phyloP scores from a whole-genome alignment of 257 asterid species.

The Lavandula angustifolia region DNA sequence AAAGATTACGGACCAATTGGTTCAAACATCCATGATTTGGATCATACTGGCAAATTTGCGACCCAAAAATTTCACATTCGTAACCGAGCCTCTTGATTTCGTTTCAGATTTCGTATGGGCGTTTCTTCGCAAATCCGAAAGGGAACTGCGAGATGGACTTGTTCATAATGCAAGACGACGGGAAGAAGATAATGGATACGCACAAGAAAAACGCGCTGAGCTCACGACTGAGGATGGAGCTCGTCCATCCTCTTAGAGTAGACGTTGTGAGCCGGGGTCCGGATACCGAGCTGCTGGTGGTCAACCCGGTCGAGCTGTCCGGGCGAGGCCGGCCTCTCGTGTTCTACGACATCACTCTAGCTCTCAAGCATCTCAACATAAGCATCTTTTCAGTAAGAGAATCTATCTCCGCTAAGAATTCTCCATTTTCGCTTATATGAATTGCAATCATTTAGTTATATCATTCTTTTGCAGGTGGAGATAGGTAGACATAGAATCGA shows the following conservation, averaged over 20 bases:
- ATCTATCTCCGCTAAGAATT: background rate
- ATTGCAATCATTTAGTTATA: background rate
- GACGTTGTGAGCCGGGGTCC: constrained; percentile 66
- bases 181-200: constrained; percentile 53
- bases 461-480: constrained; percentile 50
- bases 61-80: background rate
- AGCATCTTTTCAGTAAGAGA: constrained; percentile 61
- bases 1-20: no score
- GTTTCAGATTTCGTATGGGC: constrained; percentile 57
- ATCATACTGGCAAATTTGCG: no score
- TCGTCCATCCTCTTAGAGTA: constrained; percentile 58
- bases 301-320: constrained; percentile 75
- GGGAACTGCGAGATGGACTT: constrained; percentile 63
- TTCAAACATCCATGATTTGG: no score
- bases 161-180: constrained; percentile 63
- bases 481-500: constrained; percentile 57
- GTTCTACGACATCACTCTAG: constrained; percentile 71
- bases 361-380: constrained; percentile 55
- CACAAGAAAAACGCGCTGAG: constrained; percentile 46
- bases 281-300: constrained; percentile 71
- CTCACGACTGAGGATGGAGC: constrained; percentile 60
- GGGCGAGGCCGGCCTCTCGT: constrained; percentile 85
- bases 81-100: constrained; percentile 13
- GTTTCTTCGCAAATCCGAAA: constrained; percentile 48
- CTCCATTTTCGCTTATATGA: background rate